Evolutionary conservation across 345 rosid genomes (phyloP), one percentile per base, ranked within the genome.

Genomic region (Lepidium aucheri): DNA sequence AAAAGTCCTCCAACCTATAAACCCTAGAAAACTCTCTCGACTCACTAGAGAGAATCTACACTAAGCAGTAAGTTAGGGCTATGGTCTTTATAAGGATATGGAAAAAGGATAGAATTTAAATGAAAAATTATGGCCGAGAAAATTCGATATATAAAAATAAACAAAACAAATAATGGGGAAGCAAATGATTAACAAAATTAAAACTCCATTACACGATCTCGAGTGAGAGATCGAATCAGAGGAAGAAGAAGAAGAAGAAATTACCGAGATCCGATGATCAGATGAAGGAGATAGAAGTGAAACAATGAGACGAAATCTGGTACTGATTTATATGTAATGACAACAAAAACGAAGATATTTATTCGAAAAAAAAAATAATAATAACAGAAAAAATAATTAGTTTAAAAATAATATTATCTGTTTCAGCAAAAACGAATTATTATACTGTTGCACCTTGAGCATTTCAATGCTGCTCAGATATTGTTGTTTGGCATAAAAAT

Each of bases 261-360:
- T 49, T 58, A 65, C 67, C 71, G 38, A 56, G 65, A 72, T 65
- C 41, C 42, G 76, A 73, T 65, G 56, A 65, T 58, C 72, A 49
- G 52, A 63, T 20, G 52, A 11, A 38, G 47, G 51, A 56, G 52
- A 3, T 52, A 32, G 14, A 17, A 14, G 65, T 32, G 44, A 38
- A 35, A 53, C 55, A 8, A 54, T 32, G 75, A 71, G 45, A 41
- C 17, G 69, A 32, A 50, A 65, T 50, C 62, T 59, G 17, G 42
- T 24, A 73, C 67, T 51, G 15, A 3, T 52, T 22, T 70, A 24
- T 53, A 41, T 69, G 53, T 33, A 60, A 33, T 8, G 2, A n/a
- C n/a, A n/a, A 20, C 2, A n/a, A n/a, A n/a, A n/a, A 44, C 14
- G 5, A 60, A 43, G 32, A 70, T 61, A 22, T 42, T 43, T 53